Evolutionary conservation across 2,329 filamentous ascomycete genomes (phyloP).

Genomic region (Verticillium albo-atrum): DNA sequence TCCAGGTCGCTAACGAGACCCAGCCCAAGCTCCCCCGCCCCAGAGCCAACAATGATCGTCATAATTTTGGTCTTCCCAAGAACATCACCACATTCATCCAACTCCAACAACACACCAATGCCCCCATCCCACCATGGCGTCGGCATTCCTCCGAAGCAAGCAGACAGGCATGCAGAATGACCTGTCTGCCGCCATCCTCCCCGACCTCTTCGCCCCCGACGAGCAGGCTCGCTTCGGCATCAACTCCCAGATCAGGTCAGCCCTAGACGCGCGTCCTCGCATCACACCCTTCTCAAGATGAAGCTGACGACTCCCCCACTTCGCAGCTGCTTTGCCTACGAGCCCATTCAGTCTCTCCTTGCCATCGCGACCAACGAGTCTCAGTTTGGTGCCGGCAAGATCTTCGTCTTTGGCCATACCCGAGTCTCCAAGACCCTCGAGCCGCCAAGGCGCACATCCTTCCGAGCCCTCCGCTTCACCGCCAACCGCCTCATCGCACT

Average conservation of each 20-base stretch:
- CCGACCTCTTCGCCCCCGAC: slow-evolving; percentile 77
- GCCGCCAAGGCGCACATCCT: slow-evolving; percentile 67
- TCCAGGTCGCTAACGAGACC: background rate
- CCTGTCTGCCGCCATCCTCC: slow-evolving; percentile 74
- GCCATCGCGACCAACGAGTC: slow-evolving; percentile 88
- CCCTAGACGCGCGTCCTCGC: slow-evolving; percentile 11
- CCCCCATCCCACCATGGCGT: slow-evolving; percentile 56
- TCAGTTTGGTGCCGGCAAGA: slow-evolving; percentile 77
- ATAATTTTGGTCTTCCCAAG: background rate
- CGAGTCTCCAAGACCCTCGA: slow-evolving; percentile 73
- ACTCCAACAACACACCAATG: background rate
- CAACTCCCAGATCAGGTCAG: slow-evolving; percentile 66
- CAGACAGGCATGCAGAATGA: slow-evolving; percentile 91
- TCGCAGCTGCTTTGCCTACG: slow-evolving; percentile 76
- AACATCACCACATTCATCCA: background rate
- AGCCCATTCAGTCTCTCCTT: slow-evolving; percentile 88
- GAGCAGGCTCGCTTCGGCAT: slow-evolving; percentile 81
- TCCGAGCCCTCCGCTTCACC: slow-evolving; percentile 77
- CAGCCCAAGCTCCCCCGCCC: background rate
- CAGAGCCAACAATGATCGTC: background rate
- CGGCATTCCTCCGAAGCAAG: slow-evolving; percentile 80
- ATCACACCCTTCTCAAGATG: background rate
- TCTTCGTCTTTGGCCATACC: slow-evolving; percentile 82
- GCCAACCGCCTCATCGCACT: slow-evolving; percentile 80
- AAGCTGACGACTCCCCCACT: background rate